Percentiles rank a stretch among this genome's conserved stretches.
Conservation (phyloP, 2,329 filamentous ascomycete genomes). For the Magnaporthiopsis rhizophila region DNA sequence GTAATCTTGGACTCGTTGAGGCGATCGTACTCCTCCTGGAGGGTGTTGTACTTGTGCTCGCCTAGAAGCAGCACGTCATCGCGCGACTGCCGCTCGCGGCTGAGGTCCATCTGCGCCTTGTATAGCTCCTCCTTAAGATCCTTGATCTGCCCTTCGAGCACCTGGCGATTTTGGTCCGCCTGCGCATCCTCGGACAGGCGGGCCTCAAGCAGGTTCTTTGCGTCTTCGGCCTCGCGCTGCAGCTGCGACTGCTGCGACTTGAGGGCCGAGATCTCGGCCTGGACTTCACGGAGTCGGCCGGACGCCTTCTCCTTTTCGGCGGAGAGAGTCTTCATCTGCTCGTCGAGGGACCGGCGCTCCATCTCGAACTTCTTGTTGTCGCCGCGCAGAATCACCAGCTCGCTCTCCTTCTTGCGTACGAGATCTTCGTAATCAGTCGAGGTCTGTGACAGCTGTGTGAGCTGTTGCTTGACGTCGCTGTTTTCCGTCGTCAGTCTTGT, state of each 20-base stretch:
- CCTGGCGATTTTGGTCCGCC: constrained; percentile 68
- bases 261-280: constrained; percentile 82
- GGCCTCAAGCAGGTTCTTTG: constrained; percentile 76
- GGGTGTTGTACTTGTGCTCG: constrained; percentile 75
- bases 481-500: constrained; percentile 75
- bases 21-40: constrained; percentile 78
- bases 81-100: constrained; percentile 82
- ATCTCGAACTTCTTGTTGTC: constrained; percentile 79
- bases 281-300: constrained; percentile 69
- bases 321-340: constrained; percentile 64
- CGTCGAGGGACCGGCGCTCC: constrained; percentile 70
- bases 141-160: constrained; percentile 80
- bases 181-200: constrained; percentile 86
- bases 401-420: constrained; percentile 88
- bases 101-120: constrained; percentile 78
- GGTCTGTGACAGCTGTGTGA: constrained; percentile 79
- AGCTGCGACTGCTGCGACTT: constrained; percentile 76
- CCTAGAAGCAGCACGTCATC: constrained; percentile 88
- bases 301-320: constrained; percentile 74
- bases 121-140: constrained; percentile 82
- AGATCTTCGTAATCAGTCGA: constrained; percentile 94
- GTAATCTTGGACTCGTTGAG: constrained; percentile 93
- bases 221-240: constrained; percentile 81
- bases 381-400: constrained; percentile 73
- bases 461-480: constrained; percentile 71